Conservation (phyloP, 148 eudicot species). For the Silene uniflora region DNA sequence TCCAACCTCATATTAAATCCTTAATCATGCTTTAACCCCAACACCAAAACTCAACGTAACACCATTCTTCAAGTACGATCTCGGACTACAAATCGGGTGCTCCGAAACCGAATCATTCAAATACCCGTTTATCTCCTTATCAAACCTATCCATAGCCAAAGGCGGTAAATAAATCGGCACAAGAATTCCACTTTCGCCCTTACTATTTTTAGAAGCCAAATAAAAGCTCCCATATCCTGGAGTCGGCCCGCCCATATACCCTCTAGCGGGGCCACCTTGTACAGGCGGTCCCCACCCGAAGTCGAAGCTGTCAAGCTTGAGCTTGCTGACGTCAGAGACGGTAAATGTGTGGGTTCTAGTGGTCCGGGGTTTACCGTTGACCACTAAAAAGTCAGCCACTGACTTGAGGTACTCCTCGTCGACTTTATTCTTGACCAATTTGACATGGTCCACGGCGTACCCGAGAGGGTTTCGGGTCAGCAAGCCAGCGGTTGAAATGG, state of each 20-base stretch:
- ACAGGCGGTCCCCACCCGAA: not conserved
- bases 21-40: no score
- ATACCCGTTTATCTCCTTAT: no score
- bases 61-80: no score
- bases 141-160: not conserved
- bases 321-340: not conserved
- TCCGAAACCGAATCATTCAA: no score
- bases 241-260: not conserved
- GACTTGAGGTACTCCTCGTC: not conserved
- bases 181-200: not conserved
- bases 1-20: no score
- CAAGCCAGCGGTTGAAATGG: not conserved
- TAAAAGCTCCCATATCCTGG: not conserved
- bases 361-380: not conserved
- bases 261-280: not conserved
- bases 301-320: not conserved
- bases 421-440: not conserved
- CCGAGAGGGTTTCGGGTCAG: no score
- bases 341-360: not conserved
- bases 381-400: not conserved
- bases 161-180: not conserved
- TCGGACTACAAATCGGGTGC: no score
- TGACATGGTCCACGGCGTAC: not conserved
- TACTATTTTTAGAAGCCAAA: not conserved
- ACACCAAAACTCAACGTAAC: no score